Conservation (phyloP, 495 filamentous ascomycete genomes). For the Clavariopsis aquatica region DNA sequence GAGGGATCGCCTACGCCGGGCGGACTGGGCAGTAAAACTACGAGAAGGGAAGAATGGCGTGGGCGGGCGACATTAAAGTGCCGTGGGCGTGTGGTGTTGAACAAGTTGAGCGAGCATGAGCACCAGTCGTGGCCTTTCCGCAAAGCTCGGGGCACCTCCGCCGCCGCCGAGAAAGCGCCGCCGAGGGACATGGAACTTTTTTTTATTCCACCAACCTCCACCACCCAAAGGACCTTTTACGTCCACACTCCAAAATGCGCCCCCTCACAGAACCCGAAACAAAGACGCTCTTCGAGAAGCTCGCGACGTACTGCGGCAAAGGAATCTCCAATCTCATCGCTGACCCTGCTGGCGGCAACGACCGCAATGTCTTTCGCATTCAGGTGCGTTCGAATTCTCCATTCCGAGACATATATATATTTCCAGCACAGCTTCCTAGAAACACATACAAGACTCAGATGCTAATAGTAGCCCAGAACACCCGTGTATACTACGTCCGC, state of each 20-base stretch:
- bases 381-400: slow-evolving; percentile 7
- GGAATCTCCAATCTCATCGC: slow-evolving; percentile 80
- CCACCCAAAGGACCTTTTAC: too few species aligned
- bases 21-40: slow-evolving; percentile 11
- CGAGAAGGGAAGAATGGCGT: slow-evolving; percentile 31
- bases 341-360: slow-evolving; percentile 56
- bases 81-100: slow-evolving; percentile 3
- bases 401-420: too few species aligned
- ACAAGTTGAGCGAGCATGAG: not conserved
- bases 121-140: slow-evolving; percentile 32
- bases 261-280: slow-evolving; percentile 69
- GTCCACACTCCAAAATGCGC: slow-evolving; percentile 56
- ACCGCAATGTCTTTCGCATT: slow-evolving; percentile 78
- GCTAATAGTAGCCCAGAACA: slow-evolving; percentile 22
- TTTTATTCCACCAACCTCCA: too few species aligned
- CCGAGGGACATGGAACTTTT: not conserved
- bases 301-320: slow-evolving; percentile 78
- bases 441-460: too few species aligned
- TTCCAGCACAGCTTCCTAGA: too few species aligned
- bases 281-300: slow-evolving; percentile 69
- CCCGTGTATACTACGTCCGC: slow-evolving; percentile 84
- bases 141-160: slow-evolving; percentile 2
- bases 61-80: slow-evolving; percentile 22
- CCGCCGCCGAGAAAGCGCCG: slow-evolving; percentile 15
- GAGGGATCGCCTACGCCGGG: not conserved